These are phyloP conservation scores for Wickerhamomyces sp. DNA, from an alignment of 1,139 yeast species.

Conservation along the genomic window DNA sequence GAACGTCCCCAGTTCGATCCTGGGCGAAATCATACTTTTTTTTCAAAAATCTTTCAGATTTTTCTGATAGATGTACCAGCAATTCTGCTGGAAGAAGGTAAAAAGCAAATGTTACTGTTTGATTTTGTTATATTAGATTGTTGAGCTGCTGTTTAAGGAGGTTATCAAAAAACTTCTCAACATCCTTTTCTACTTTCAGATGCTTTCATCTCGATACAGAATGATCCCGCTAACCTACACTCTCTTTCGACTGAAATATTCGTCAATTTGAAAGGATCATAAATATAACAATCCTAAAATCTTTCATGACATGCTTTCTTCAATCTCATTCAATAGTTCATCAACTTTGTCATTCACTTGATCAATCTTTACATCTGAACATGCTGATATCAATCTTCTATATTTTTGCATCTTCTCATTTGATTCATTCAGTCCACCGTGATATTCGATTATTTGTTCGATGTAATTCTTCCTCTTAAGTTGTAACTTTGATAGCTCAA, in stretches of 20 bases:
- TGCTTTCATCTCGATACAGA: too few species aligned
- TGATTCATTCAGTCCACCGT: conserved; percentile 31
- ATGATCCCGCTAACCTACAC: too few species aligned
- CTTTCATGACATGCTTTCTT: conserved; percentile 2
- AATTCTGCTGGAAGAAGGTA: too few species aligned
- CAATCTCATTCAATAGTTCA: conserved; percentile 23
- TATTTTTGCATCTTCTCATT: conserved; percentile 66
- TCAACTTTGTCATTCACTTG: conserved; percentile 57
- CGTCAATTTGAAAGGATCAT: too few species aligned
- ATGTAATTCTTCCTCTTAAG: conserved; percentile 39
- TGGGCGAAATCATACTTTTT: conserved; percentile 86
- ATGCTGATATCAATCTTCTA: conserved; percentile 72
- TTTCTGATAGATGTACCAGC: too few species aligned
- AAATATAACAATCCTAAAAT: not conserved
- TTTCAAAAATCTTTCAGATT: too few species aligned
- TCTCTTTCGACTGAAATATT: too few species aligned
- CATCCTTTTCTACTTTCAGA: conserved; percentile 33
- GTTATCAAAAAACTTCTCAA: too few species aligned
- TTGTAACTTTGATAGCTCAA: conserved; percentile 43
- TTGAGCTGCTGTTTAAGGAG: too few species aligned
- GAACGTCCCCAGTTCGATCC: conserved; percentile 99
- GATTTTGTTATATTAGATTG: too few species aligned
- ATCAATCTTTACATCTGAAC: conserved; percentile 75
- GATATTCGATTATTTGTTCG: conserved; percentile 39
- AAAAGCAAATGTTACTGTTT: too few species aligned